Conservation (phyloP, 768 basidiomycete genomes). For the Tulasnella sp. region DNA sequence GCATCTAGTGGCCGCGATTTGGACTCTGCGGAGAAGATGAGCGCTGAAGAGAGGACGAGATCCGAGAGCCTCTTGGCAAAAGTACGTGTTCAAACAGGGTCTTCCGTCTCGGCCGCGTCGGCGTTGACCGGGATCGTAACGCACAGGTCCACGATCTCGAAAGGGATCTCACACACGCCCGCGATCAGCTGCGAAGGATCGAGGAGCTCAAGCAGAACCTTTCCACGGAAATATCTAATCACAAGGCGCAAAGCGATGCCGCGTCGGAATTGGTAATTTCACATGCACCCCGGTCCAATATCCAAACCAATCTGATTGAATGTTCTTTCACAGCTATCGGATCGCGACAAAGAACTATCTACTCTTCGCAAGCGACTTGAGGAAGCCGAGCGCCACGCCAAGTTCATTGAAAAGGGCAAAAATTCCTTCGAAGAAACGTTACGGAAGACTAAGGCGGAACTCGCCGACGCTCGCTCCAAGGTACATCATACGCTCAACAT, state of each 20-base stretch:
- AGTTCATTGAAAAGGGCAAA: neutral
- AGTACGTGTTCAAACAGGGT: neutral
- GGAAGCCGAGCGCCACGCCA: neutral
- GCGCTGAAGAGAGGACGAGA: neutral
- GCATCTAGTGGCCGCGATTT: neutral
- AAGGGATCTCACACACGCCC: neutral
- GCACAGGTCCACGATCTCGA: slow-evolving; percentile 2
- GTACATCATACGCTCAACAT: neutral
- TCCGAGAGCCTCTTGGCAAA: neutral
- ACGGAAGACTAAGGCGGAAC: slow-evolving; percentile 11
- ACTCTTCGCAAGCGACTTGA: neutral
- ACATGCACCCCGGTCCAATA: neutral
- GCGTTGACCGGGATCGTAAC: neutral
- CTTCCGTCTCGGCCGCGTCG: neutral
- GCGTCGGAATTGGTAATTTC: neutral
- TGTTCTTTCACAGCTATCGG: neutral
- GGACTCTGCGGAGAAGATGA: neutral
- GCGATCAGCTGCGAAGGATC: neutral
- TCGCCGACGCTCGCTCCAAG: slow-evolving; percentile 12
- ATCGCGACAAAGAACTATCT: neutral
- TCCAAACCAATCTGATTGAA: neutral
- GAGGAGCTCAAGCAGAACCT: slow-evolving; percentile 7
- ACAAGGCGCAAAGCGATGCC: neutral
- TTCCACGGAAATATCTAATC: neutral
- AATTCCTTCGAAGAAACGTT: neutral